phyloP scores from a whole-genome alignment of 2,329 filamentous ascomycete species.

The Penicillium polonicum region DNA sequence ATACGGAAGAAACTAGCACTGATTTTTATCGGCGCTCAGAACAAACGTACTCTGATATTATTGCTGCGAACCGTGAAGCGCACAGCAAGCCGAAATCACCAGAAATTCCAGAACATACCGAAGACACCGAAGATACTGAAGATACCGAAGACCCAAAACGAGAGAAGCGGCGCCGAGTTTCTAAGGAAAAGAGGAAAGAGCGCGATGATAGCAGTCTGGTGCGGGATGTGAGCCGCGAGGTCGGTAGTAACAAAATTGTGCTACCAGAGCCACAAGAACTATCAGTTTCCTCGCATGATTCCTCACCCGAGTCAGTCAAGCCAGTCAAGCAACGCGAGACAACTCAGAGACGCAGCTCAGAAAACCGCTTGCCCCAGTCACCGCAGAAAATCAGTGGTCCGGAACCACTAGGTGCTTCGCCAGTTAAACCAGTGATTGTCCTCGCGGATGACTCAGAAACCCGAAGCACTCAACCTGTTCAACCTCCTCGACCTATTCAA shows the following conservation, averaged over 20 bases:
- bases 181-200: conserved; percentile 17
- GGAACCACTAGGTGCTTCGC: background rate
- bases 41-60: conserved; percentile 48
- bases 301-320: background rate
- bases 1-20: conserved; percentile 34
- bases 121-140: background rate
- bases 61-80: conserved; percentile 43
- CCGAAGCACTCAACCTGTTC: background rate
- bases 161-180: conserved; percentile 28
- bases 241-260: background rate
- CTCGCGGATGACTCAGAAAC: background rate
- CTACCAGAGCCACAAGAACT: background rate
- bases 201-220: background rate
- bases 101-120: conserved; percentile 4
- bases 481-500: background rate
- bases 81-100: conserved; percentile 26
- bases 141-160: conserved; percentile 8
- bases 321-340: background rate
- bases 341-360: background rate
- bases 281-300: background rate
- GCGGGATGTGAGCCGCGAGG: no score
- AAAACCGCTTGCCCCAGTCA: background rate
- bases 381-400: background rate
- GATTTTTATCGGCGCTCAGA: conserved; percentile 52
- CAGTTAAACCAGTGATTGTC: background rate